Evolutionary conservation across 2,329 filamentous ascomycete genomes (phyloP).

Genomic region (Hymenoscyphus salicellus): DNA sequence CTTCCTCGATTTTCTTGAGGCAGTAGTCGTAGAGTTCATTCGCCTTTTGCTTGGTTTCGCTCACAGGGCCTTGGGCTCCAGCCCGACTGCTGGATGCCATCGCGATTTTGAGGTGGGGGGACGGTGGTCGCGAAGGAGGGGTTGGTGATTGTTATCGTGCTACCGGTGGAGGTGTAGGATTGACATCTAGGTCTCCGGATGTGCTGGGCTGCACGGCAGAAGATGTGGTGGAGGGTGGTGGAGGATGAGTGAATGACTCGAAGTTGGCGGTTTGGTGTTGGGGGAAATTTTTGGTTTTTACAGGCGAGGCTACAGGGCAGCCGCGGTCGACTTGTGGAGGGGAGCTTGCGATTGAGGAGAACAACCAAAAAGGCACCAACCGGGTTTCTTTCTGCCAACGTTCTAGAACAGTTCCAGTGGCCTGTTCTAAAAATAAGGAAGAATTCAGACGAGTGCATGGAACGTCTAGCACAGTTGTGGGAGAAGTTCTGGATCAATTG

Average conservation of each 20-base stretch:
- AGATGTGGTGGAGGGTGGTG: not conserved
- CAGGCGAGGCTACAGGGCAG: conserved; percentile 8
- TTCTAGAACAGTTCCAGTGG: no score
- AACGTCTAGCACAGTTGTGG: no score
- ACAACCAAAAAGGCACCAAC: no score
- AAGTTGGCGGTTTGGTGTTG: conserved; percentile 2
- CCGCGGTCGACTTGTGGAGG: not conserved
- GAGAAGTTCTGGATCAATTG: no score
- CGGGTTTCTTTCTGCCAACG: no score
- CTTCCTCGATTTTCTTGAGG: conserved; percentile 13
- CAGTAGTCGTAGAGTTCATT: conserved; percentile 32
- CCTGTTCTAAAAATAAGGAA: no score
- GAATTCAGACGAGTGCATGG: no score
- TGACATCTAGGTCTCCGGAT: conserved; percentile 9
- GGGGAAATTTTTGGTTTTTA: not conserved
- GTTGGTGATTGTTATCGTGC: conserved; percentile 5
- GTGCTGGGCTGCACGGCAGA: conserved; percentile 10
- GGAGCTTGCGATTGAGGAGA: not conserved
- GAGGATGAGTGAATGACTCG: conserved; percentile 8
- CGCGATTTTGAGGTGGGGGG: not conserved
- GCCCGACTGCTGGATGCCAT: conserved; percentile 13
- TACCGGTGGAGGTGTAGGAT: conserved; percentile 1
- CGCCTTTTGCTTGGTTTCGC: conserved; percentile 19
- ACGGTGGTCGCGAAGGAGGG: not conserved
- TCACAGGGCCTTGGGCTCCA: conserved; percentile 9